Percentiles rank a stretch among this genome's conserved stretches.
These are phyloP conservation scores for Abortiporus biennis DNA, from an alignment of 1,284 basidiomycete genomes.

Conservation along the genomic window DNA sequence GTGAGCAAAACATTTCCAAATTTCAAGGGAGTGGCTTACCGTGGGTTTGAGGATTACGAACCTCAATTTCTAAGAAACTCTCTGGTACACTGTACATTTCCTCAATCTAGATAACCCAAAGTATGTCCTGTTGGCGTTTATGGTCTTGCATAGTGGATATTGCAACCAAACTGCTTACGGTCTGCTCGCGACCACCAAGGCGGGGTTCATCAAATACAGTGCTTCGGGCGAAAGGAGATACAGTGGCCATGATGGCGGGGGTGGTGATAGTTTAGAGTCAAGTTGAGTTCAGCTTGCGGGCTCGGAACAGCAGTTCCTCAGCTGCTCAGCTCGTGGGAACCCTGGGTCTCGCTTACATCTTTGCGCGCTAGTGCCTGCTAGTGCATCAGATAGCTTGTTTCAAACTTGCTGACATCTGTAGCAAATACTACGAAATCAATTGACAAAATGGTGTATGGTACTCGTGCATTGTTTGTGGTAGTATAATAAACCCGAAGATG, in stretches of 20 bases:
- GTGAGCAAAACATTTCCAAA: neutral
- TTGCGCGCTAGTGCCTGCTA: no score
- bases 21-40: constrained; percentile 45
- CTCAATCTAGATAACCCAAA: constrained; percentile 62
- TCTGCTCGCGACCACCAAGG: constrained; percentile 70
- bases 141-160: constrained; percentile 6
- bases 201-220: constrained; percentile 71
- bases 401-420: no score
- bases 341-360: no score
- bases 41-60: constrained; percentile 94
- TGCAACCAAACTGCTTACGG: constrained; percentile 45
- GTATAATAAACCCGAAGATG: no score
- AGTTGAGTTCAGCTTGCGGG: no score
- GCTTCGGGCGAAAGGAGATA: constrained; percentile 77
- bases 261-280: no score
- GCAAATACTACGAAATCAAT: no score
- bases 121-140: constrained; percentile 26
- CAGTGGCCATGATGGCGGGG: constrained; percentile 43
- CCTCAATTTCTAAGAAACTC: constrained; percentile 98
- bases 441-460: no score
- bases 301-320: no score
- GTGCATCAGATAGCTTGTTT: no score
- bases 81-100: constrained; percentile 98
- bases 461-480: no score
- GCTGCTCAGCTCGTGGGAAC: no score